Evolutionary conservation across 768 basidiomycete genomes (phyloP).

Genomic region (Termitomyces eurrhizus): DNA sequence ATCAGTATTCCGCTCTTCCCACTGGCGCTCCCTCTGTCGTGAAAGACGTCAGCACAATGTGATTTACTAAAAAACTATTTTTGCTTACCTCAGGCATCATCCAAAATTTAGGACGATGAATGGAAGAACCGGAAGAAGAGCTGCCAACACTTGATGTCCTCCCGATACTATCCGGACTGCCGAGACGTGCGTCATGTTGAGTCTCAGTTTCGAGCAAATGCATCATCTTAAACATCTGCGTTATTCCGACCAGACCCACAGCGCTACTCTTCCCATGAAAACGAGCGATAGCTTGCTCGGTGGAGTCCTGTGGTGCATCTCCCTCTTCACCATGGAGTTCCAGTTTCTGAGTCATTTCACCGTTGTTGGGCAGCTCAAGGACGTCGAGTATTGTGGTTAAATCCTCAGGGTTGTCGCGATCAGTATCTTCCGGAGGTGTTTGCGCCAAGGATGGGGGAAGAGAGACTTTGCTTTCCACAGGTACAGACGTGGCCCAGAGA

Average conservation of each 20-base stretch:
- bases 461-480: not conserved
- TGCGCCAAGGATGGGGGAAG: constrained; percentile 1
- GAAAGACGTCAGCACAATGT: not conserved
- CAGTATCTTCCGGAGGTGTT: constrained; percentile 14
- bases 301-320: constrained; percentile 9
- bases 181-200: constrained; percentile 5
- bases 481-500: not conserved
- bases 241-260: constrained; percentile 49
- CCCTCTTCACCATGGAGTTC: constrained; percentile 30
- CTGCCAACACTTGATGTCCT: constrained; percentile 12
- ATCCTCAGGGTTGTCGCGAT: constrained; percentile 20
- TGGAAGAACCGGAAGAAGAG: constrained; percentile 9
- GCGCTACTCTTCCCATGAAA: constrained; percentile 65
- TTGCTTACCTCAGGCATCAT: constrained; percentile 47
- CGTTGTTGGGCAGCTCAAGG: constrained; percentile 30
- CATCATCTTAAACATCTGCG: constrained; percentile 49
- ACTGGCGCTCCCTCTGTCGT: constrained; percentile 55
- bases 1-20: constrained; percentile 41
- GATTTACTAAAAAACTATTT: not conserved
- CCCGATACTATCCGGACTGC: constrained; percentile 15
- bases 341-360: constrained; percentile 31
- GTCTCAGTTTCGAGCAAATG: constrained; percentile 36
- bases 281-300: constrained; percentile 38
- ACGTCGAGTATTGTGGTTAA: constrained; percentile 26
- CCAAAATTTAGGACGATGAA: constrained; percentile 53